These are phyloP conservation scores for Pleurotus eryngii DNA, from an alignment of 768 basidiomycete genomes.

Conservation along the genomic window DNA sequence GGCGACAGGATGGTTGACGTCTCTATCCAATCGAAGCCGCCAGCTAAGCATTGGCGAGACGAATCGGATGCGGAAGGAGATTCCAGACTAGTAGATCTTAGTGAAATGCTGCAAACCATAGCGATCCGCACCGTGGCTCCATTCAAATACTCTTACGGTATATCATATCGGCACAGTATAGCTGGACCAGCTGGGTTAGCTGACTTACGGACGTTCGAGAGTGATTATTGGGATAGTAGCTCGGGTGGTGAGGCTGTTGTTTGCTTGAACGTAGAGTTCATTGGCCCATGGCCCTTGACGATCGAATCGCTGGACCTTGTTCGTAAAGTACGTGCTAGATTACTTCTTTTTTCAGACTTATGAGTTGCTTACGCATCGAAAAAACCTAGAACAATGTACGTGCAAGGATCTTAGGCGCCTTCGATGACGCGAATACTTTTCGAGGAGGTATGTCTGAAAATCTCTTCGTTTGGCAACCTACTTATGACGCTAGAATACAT, in stretches of 20 bases:
- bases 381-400: conserved; percentile 36
- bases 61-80: conserved; percentile 17
- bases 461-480: neutral
- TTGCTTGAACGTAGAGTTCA: conserved; percentile 45
- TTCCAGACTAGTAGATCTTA: conserved; percentile 27
- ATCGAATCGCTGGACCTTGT: conserved; percentile 47
- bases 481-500: conserved; percentile 46
- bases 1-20: conserved; percentile 79
- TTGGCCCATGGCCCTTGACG: conserved; percentile 53
- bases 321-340: conserved; percentile 38
- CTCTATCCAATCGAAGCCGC: conserved; percentile 63
- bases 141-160: conserved; percentile 49
- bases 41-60: conserved; percentile 3
- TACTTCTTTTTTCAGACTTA: neutral
- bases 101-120: conserved; percentile 67
- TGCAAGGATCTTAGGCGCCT: conserved; percentile 50
- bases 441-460: neutral
- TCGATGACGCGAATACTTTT: conserved; percentile 45
- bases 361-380: neutral
- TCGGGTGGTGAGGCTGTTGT: conserved; percentile 58
- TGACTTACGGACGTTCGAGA: conserved; percentile 53
- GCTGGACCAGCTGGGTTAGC: conserved; percentile 42
- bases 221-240: conserved; percentile 47
- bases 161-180: conserved; percentile 48
- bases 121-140: conserved; percentile 64